Conservation (phyloP, 2,329 filamentous ascomycete species). For the Ploettnerulaceae sp. region DNA sequence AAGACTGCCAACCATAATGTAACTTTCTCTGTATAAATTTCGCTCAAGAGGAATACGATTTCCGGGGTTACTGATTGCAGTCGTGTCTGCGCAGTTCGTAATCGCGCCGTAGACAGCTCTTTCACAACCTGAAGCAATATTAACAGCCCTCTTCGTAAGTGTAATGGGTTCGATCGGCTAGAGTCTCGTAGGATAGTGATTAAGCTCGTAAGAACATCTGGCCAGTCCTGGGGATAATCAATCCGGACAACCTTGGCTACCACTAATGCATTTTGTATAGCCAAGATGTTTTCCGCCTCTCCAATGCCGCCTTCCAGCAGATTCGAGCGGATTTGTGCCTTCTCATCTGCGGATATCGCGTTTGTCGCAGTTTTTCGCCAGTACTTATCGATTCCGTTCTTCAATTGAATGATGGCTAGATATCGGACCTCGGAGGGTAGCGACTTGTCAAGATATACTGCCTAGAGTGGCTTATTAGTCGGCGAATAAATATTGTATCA, state of each 20-base stretch:
- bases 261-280: conserved; percentile 82
- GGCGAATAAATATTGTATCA: neutral
- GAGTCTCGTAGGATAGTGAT: conserved; percentile 59
- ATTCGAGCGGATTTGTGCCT: conserved; percentile 66
- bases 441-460: conserved; percentile 74
- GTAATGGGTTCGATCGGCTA: conserved; percentile 53
- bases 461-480: conserved; percentile 42
- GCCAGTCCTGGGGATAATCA: conserved; percentile 87
- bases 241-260: conserved; percentile 83
- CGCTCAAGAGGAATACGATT: conserved; percentile 72
- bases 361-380: conserved; percentile 67
- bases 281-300: conserved; percentile 70
- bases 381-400: conserved; percentile 93
- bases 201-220: conserved; percentile 54
- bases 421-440: conserved; percentile 76
- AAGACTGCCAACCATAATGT: conserved; percentile 62
- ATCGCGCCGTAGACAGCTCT: conserved; percentile 75
- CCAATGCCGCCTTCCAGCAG: conserved; percentile 72
- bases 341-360: conserved; percentile 70
- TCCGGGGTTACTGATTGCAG: conserved; percentile 77
- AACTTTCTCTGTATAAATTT: conserved; percentile 73
- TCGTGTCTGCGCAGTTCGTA: conserved; percentile 69
- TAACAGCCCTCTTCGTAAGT: conserved; percentile 67
- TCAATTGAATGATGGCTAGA: conserved; percentile 87
- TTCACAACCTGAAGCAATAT: conserved; percentile 85